Evolutionary conservation across 2,329 filamentous ascomycete species (phyloP).

Genomic region (Lecanicillium sp.): DNA sequence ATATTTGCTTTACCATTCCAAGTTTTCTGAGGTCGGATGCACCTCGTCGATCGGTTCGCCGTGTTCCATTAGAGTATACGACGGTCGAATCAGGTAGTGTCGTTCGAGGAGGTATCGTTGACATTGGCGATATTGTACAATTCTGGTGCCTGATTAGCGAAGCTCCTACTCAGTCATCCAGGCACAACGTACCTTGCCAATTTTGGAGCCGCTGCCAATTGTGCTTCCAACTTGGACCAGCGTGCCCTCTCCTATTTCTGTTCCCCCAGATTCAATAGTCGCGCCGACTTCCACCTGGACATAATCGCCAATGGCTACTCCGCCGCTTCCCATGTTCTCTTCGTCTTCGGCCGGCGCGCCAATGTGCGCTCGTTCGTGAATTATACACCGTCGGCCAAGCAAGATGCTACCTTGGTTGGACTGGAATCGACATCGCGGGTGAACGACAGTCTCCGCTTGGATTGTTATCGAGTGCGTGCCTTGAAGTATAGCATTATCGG

Average conservation of each 20-base stretch:
- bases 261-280: slow-evolving; percentile 54
- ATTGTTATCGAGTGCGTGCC: slow-evolving; percentile 76
- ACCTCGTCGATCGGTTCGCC: slow-evolving; percentile 51
- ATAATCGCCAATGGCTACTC: slow-evolving; percentile 52
- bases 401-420: slow-evolving; percentile 71
- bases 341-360: slow-evolving; percentile 32
- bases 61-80: slow-evolving; percentile 56
- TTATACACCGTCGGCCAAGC: slow-evolving; percentile 72
- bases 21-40: slow-evolving; percentile 56
- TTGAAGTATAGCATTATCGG: slow-evolving; percentile 53
- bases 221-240: slow-evolving; percentile 51
- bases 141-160: slow-evolving; percentile 39
- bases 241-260: slow-evolving; percentile 53
- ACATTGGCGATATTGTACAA: slow-evolving; percentile 62
- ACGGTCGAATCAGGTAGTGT: slow-evolving; percentile 60
- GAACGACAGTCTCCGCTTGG: slow-evolving; percentile 71
- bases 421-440: slow-evolving; percentile 75
- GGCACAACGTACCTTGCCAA: slow-evolving; percentile 51
- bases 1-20: slow-evolving; percentile 59
- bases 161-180: slow-evolving; percentile 14
- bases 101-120: slow-evolving; percentile 48
- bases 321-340: slow-evolving; percentile 26
- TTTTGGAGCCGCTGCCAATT: slow-evolving; percentile 51
- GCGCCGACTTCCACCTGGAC: slow-evolving; percentile 54
- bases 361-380: slow-evolving; percentile 62